Conservation (phyloP, 2,329 filamentous ascomycete species). For the Ceratocystis cubensis region DNA sequence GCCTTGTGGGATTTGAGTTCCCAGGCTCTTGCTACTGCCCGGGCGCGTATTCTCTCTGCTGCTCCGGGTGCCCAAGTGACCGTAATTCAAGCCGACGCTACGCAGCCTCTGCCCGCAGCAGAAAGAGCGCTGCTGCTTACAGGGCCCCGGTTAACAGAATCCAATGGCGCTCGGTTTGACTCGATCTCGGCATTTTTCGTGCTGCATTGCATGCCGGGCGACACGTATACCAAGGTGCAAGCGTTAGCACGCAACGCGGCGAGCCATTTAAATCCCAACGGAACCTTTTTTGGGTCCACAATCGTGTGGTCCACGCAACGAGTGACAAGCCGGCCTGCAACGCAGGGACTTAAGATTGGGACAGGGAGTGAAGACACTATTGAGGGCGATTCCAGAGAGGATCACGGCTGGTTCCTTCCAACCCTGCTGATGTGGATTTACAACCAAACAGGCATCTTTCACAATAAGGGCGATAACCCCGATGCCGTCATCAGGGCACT, state of each 20-base stretch:
- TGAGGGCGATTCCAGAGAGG: not conserved
- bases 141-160: slow-evolving; percentile 7
- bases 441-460: slow-evolving; percentile 30
- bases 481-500: slow-evolving; percentile 29
- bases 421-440: slow-evolving; percentile 26
- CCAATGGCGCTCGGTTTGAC: slow-evolving; percentile 18
- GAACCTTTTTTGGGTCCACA: slow-evolving; percentile 25
- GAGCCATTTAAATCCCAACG: slow-evolving; percentile 22
- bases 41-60: slow-evolving; percentile 23
- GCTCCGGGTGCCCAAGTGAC: slow-evolving; percentile 17
- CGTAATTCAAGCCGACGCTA: slow-evolving; percentile 28
- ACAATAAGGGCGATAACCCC: slow-evolving; percentile 30
- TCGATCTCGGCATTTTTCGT: slow-evolving; percentile 16
- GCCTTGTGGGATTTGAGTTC: slow-evolving; percentile 31
- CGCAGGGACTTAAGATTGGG: slow-evolving; percentile 15
- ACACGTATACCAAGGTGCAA: not conserved
- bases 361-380: not conserved
- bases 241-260: slow-evolving; percentile 21
- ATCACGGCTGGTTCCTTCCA: slow-evolving; percentile 11
- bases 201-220: slow-evolving; percentile 19
- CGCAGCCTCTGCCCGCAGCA: slow-evolving; percentile 30
- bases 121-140: slow-evolving; percentile 19
- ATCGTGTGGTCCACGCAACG: slow-evolving; percentile 22
- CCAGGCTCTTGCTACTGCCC: slow-evolving; percentile 27
- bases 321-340: not conserved